These are phyloP conservation scores for Choiromyces venosus DNA, from an alignment of 495 filamentous ascomycete species.

Conservation along the genomic window DNA sequence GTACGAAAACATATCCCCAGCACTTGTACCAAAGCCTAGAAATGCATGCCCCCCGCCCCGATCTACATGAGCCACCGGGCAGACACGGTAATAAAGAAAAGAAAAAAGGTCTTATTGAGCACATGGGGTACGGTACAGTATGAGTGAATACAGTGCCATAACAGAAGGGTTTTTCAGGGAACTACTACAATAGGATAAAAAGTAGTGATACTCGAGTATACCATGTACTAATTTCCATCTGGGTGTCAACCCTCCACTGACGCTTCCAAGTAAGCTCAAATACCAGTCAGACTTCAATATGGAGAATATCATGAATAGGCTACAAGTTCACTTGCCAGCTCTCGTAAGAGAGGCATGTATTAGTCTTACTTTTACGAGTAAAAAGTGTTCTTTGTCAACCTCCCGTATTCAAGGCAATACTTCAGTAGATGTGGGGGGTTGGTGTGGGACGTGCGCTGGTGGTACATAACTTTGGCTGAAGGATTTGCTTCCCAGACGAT, in stretches of 20 bases:
- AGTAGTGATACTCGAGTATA: too few relatives aligned
- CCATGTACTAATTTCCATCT: neutral
- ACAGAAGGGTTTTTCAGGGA: neutral
- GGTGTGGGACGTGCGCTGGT: neutral
- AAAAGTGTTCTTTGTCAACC: neutral
- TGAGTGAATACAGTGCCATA: neutral
- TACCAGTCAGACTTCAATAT: neutral
- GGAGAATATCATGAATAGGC: neutral
- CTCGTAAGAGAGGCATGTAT: neutral
- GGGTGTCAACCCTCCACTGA: neutral
- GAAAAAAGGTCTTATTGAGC: neutral
- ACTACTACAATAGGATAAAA: neutral
- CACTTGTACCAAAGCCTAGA: neutral
- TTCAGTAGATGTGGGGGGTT: neutral
- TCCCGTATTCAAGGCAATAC: neutral
- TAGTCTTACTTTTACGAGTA: neutral
- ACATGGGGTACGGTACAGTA: neutral
- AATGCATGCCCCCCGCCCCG: neutral
- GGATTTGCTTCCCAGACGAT: neutral
- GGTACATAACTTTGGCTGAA: neutral
- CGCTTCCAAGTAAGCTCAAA: neutral
- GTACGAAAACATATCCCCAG: too few relatives aligned
- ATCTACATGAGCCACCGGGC: neutral
- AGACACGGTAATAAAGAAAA: neutral
- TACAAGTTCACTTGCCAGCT: neutral